These are phyloP conservation scores for Apodospora peruviana DNA, from an alignment of 495 filamentous ascomycete genomes.

Conservation along the genomic window DNA sequence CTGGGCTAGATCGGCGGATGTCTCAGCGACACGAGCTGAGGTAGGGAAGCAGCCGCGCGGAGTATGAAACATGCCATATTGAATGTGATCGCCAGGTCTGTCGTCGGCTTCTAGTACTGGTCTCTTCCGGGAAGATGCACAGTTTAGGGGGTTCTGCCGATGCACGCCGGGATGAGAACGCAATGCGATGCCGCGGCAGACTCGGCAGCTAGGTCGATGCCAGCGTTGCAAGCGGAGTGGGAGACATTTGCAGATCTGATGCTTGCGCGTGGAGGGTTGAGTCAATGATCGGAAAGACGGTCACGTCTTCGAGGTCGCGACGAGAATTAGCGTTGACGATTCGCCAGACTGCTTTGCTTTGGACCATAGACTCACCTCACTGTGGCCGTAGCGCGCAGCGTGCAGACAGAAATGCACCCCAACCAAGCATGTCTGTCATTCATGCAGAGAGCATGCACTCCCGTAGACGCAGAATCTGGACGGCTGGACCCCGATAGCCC, in stretches of 20 bases:
- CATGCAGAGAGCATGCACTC: slow-evolving; percentile 1
- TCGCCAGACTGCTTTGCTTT: too few species aligned
- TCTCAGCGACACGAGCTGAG: slow-evolving; percentile 2
- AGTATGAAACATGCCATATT: slow-evolving; percentile 4
- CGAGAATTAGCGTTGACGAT: not conserved
- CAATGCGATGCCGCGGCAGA: too few species aligned
- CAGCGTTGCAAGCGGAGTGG: too few species aligned
- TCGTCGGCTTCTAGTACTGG: not conserved
- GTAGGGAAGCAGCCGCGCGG: not conserved
- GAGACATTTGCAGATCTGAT: not conserved
- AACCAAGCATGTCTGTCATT: not conserved
- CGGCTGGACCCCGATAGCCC: not conserved
- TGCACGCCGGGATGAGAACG: not conserved
- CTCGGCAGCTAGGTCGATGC: too few species aligned
- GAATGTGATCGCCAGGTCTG: not conserved
- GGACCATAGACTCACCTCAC: too few species aligned
- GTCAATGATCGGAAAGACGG: not conserved
- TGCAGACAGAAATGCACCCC: not conserved
- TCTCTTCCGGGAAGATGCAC: not conserved
- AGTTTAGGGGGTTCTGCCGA: not conserved
- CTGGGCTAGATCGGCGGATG: slow-evolving; percentile 2
- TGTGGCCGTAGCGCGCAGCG: too few species aligned
- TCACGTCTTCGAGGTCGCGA: not conserved
- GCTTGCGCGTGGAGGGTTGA: not conserved
- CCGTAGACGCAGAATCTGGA: not conserved